Percentiles rank a stretch among this genome's conserved stretches.
Evolutionary conservation across 495 filamentous ascomycete genomes (phyloP).

Genomic region (Penicillium psychrofluorescens): DNA sequence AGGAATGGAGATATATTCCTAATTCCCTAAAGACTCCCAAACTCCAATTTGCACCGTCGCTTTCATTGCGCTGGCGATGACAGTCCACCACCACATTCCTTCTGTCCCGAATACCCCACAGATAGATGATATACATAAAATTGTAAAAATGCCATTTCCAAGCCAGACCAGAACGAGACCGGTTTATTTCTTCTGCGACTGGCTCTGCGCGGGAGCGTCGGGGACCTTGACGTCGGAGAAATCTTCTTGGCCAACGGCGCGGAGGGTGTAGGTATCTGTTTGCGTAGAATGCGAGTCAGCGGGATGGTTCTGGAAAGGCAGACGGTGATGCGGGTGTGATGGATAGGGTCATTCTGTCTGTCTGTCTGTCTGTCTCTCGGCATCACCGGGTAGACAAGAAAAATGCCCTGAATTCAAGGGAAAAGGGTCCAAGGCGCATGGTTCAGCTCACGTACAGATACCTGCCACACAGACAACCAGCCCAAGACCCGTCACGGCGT

Average conservation of each 20-base stretch:
- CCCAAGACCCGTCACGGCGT: conserved; percentile 64
- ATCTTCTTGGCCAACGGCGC: conserved; percentile 88
- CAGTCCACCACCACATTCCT: not conserved
- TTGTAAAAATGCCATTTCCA: not conserved
- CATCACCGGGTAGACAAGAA: not conserved
- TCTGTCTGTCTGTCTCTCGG: not conserved
- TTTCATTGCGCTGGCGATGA: not conserved
- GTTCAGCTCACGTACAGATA: conserved; percentile 60
- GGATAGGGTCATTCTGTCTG: not conserved
- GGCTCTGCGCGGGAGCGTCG: conserved; percentile 48
- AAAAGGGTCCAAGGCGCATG: not conserved
- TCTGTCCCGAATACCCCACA: not conserved
- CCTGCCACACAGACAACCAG: conserved; percentile 63
- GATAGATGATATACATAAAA: not conserved
- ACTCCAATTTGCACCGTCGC: not conserved
- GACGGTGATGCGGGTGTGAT: not conserved
- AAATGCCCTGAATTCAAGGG: not conserved
- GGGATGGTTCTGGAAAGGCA: not conserved
- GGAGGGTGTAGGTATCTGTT: conserved; percentile 81
- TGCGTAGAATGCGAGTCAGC: not conserved
- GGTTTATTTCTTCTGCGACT: conserved; percentile 17
- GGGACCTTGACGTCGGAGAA: conserved; percentile 94
- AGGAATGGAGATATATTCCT: no score
- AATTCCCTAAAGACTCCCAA: not conserved
- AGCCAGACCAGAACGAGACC: not conserved